A percentile compares a stretch with the other conserved stretches of the same genome.
Conservation (phyloP, 441 rosid genomes). For the Erysimum pusillum region DNA sequence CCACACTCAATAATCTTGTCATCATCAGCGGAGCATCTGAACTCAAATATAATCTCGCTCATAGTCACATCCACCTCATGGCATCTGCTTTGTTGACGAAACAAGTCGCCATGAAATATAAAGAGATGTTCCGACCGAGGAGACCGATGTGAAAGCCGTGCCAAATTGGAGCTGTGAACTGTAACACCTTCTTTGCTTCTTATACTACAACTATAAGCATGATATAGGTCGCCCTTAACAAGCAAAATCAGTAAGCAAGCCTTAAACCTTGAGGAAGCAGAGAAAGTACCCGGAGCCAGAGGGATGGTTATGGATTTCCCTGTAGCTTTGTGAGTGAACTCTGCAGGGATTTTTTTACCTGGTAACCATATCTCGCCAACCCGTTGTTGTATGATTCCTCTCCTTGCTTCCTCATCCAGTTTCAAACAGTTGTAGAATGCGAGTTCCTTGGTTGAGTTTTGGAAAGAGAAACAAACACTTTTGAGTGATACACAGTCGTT, state of each 20-base stretch:
- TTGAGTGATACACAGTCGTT: not conserved
- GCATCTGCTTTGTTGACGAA: not conserved
- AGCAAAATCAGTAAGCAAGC: not conserved
- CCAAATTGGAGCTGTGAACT: too few species aligned
- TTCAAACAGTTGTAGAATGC: not conserved
- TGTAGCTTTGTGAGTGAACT: not conserved
- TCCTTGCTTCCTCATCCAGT: not conserved
- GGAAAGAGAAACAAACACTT: not conserved
- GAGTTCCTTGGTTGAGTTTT: not conserved
- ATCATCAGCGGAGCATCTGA: not conserved
- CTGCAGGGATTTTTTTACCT: not conserved
- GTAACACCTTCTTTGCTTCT: conserved; percentile 8
- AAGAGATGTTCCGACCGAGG: conserved; percentile 7
- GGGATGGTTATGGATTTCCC: not conserved
- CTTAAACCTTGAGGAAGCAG: not conserved
- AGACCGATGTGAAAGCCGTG: not conserved
- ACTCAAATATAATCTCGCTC: conserved; percentile 4
- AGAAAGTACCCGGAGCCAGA: not conserved
- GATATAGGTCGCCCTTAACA: accelerated
- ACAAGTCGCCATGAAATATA: not conserved
- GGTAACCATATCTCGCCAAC: not conserved
- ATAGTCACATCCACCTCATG: not conserved
- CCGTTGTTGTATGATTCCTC: not conserved
- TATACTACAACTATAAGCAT: not conserved
- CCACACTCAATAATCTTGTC: conserved; percentile 21